Evolutionary conservation across 2,329 filamentous ascomycete species (phyloP).

Genomic region (Taxawa tesnikishii): DNA sequence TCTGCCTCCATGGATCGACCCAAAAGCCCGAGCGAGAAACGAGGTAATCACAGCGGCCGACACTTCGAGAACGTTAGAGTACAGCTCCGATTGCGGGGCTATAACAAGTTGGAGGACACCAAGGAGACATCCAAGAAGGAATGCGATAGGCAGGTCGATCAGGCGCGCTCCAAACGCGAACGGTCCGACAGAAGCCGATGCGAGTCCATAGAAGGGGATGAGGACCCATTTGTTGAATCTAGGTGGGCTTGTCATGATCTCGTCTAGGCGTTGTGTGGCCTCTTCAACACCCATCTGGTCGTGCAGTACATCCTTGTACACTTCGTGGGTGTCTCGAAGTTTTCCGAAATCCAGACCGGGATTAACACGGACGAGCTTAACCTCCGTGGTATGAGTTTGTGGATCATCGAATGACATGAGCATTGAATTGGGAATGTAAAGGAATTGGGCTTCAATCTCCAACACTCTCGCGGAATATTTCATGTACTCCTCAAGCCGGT

Average conservation of each 20-base stretch:
- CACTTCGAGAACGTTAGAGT: conserved; percentile 41
- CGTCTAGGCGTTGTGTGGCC: conserved; percentile 49
- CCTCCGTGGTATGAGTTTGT: conserved; percentile 64
- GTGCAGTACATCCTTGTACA: conserved; percentile 75
- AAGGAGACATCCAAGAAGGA: conserved; percentile 61
- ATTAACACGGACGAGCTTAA: conserved; percentile 56
- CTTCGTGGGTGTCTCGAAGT: conserved; percentile 59
- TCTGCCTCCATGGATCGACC: conserved; percentile 30
- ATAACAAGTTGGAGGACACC: conserved; percentile 64
- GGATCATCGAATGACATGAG: conserved; percentile 78
- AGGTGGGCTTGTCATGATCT: conserved; percentile 45
- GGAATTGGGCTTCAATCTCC: conserved; percentile 77
- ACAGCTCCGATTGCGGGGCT: conserved; percentile 61
- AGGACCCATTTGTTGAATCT: conserved; percentile 37
- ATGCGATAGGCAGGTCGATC: conserved; percentile 67
- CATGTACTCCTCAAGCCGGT: conserved; percentile 86
- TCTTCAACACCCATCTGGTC: conserved; percentile 63
- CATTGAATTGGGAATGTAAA: conserved; percentile 89
- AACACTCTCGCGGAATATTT: conserved; percentile 79
- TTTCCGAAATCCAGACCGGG: conserved; percentile 65
- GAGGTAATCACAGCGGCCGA: conserved; percentile 36
- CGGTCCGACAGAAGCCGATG: conserved; percentile 62
- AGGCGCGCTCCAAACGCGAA: conserved; percentile 69
- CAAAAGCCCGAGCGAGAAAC: conserved; percentile 36
- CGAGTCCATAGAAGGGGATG: conserved; percentile 61